These are phyloP conservation scores for Trypanosoma caninum DNA, from an alignment of 208 protist genomes.

Conservation along the genomic window DNA sequence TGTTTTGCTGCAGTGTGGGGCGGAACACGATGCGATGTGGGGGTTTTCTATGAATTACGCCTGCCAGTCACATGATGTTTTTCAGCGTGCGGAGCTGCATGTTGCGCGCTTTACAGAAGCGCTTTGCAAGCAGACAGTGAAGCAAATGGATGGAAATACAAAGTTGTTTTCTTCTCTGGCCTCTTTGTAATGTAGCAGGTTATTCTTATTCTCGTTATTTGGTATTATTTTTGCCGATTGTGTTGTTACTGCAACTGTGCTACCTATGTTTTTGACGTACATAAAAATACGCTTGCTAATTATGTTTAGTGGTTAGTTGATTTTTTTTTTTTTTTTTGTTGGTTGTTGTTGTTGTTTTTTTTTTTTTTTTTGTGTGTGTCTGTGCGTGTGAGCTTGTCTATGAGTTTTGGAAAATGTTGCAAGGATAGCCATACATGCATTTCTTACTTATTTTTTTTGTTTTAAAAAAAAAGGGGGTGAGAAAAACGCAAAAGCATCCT, in stretches of 20 bases:
- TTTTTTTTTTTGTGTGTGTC: constrained; percentile 11
- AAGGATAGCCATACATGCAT: too few relatives aligned
- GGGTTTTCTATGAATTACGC: constrained; percentile 77
- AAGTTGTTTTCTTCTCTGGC: not conserved
- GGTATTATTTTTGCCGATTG: constrained; percentile 9
- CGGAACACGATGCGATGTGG: constrained; percentile 61
- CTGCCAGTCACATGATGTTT: not conserved
- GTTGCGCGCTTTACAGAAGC: constrained; percentile 2
- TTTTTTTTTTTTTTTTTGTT: constrained; percentile 9
- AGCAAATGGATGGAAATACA: not conserved
- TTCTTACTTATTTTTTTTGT: too few relatives aligned
- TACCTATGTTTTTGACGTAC: too few relatives aligned
- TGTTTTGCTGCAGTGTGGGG: constrained; percentile 57
- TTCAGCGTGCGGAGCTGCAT: not conserved
- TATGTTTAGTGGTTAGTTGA: not conserved
- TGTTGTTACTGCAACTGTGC: constrained; percentile 16
- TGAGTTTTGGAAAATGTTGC: too few relatives aligned
- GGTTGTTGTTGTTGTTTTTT: not conserved
- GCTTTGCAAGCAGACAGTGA: not conserved
- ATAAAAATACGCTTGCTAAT: too few relatives aligned
- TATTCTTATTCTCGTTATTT: not conserved
- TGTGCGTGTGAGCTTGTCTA: not conserved
- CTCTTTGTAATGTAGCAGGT: constrained; percentile 1
- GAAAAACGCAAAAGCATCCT: too few relatives aligned
- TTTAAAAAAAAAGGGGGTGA: too few relatives aligned